Base-by-base conservation (phyloP, 139 green algal species). In the Coelastrella sp. region DNA sequence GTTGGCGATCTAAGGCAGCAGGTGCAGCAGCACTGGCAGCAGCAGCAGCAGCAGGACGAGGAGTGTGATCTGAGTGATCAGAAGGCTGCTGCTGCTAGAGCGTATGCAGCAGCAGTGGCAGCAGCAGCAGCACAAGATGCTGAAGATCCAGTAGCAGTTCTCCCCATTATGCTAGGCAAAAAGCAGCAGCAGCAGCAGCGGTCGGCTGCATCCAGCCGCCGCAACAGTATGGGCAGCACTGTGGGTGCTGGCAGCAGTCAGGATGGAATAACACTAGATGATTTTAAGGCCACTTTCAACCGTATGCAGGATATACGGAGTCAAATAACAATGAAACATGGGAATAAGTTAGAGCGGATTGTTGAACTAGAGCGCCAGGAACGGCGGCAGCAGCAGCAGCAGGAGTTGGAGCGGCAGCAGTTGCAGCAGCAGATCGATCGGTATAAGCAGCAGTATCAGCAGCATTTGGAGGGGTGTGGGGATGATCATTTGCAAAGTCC, bases 31-130 rank as follows among this genome's bases (percentile, higher is more conserved):
- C 78, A 57, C 8, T 32, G n/a, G 14, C 64, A 54, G 61, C 64
- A 78, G 64, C 80, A 87, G 61, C 81, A 87, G 64, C 64, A 87
- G 23, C 81, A 87, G 64, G 23, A 57, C 10, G 11, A 8, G 60
- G 61, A 77, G 22, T 1, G 4, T 22, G 13, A 32, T 61, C 4
- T 65, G 77, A 13, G 23, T 23, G 81, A 47, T 47, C 32, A 87
- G 5, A 87, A 87, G 81, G 61, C 54, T 7, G 61, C 64, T 64
- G 81, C 81, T 4, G 23, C 57, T 22, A 66, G 64, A 3, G 81
- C 81, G 4, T 87, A 87, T 87, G 81, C 81, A 60, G 61, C 61
- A 56, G 61, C 81, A 64, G 81, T 87, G 23, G 81, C 81, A 64
- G 81, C 81, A 78, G 81, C 81, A 77, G 81, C 81, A 78, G 81